Evolutionary conservation across 2,329 filamentous ascomycete genomes (phyloP).

Genomic region (Colletotrichum chrysophilum): DNA sequence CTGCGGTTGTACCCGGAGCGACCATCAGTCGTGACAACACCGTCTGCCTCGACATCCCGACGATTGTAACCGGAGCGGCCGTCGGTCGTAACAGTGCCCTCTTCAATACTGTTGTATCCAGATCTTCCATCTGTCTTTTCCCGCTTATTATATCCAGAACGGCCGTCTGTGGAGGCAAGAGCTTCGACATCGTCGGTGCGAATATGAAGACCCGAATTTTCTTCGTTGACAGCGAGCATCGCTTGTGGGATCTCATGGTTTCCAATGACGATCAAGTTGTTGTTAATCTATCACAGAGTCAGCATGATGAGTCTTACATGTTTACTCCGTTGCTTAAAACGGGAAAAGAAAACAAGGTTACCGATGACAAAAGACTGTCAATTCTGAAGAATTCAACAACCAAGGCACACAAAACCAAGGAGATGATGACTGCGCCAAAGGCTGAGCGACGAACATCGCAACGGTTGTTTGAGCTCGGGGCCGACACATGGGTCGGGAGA

Average conservation of each 20-base stretch:
- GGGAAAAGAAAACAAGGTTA: background rate
- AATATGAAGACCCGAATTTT: background rate
- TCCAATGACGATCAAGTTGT: background rate
- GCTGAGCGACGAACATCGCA: background rate
- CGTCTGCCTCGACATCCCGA: background rate
- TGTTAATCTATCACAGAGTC: background rate
- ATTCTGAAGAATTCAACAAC: background rate
- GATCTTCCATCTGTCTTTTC: background rate
- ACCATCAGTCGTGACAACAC: background rate
- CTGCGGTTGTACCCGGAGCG: background rate
- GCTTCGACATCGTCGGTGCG: background rate
- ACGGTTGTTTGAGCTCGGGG: background rate
- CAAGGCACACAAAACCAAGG: background rate
- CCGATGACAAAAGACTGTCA: background rate
- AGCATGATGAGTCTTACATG: background rate
- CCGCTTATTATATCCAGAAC: background rate
- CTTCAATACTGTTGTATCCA: background rate
- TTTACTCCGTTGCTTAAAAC: background rate
- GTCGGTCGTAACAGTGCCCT: background rate
- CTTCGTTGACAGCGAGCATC: background rate
- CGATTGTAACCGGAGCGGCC: background rate
- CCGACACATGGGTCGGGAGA: background rate
- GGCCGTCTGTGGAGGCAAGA: background rate
- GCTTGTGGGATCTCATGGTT: background rate
- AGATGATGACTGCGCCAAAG: background rate